These are phyloP conservation scores for Kluyveromyces aestuarii DNA, from an alignment of 805 yeast genomes.

Conservation along the genomic window DNA sequence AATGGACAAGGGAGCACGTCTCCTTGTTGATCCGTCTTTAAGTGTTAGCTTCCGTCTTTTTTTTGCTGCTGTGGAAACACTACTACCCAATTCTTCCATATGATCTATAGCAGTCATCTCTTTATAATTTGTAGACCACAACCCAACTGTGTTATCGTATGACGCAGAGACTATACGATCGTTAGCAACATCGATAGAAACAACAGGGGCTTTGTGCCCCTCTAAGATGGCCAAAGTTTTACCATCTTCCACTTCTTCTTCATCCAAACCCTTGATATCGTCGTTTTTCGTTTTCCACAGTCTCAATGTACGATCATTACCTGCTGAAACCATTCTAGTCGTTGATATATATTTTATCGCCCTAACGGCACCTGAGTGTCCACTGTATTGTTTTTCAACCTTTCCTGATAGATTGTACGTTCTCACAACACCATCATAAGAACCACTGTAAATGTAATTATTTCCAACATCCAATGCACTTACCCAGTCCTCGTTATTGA, in stretches of 20 bases:
- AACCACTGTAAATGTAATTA: slow-evolving; percentile 62
- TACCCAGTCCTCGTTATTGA: slow-evolving; percentile 92
- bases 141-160: slow-evolving; percentile 66
- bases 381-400: slow-evolving; percentile 70
- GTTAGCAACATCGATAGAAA: slow-evolving; percentile 45
- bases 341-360: slow-evolving; percentile 72
- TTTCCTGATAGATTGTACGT: slow-evolving; percentile 78
- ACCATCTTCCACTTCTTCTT: slow-evolving; percentile 50
- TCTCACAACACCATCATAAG: slow-evolving; percentile 91
- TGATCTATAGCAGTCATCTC: slow-evolving; percentile 65
- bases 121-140: slow-evolving; percentile 84
- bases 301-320: slow-evolving; percentile 82
- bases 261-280: slow-evolving; percentile 17
- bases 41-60: slow-evolving; percentile 80
- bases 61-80: slow-evolving; percentile 66
- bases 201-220: slow-evolving; percentile 88
- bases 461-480: slow-evolving; percentile 47
- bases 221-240: slow-evolving; percentile 77
- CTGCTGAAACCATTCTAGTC: slow-evolving; percentile 71
- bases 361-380: slow-evolving; percentile 83
- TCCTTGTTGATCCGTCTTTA: slow-evolving; percentile 63
- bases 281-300: slow-evolving; percentile 68
- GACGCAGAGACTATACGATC: slow-evolving; percentile 76
- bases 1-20: slow-evolving; percentile 73
- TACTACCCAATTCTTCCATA: slow-evolving; percentile 35